These are phyloP conservation scores for Myrmaecium sp. DNA, from an alignment of 2,329 filamentous ascomycete species.

Conservation along the genomic window DNA sequence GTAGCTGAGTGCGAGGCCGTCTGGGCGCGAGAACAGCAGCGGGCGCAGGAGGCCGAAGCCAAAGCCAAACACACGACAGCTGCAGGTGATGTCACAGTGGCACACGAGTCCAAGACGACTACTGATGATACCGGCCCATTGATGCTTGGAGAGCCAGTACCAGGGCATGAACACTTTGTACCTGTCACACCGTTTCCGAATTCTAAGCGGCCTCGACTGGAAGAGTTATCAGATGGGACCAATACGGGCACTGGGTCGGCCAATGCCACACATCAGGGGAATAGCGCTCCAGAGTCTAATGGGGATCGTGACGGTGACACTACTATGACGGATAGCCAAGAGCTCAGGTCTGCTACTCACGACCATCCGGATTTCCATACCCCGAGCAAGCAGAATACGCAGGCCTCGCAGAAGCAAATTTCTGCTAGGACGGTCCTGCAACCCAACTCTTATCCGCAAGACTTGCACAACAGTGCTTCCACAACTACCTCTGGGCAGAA, in stretches of 20 bases:
- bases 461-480: constrained; percentile 72
- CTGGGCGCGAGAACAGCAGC: constrained; percentile 47
- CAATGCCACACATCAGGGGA: constrained; percentile 3
- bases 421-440: constrained; percentile 44
- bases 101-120: constrained; percentile 25
- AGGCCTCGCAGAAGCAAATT: constrained; percentile 41
- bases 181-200: constrained; percentile 33
- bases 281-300: neutral
- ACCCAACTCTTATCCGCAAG: constrained; percentile 38
- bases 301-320: constrained; percentile 20
- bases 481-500: constrained; percentile 72
- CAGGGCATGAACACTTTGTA: constrained; percentile 26
- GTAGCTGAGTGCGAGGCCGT: constrained; percentile 65
- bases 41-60: constrained; percentile 46
- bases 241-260: constrained; percentile 15
- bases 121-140: constrained; percentile 29
- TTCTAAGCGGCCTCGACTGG: no score
- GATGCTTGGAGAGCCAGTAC: constrained; percentile 45
- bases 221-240: constrained; percentile 39
- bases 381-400: constrained; percentile 18
- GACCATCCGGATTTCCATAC: constrained; percentile 6
- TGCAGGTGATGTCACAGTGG: constrained; percentile 21
- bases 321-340: constrained; percentile 28
- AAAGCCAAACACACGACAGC: constrained; percentile 23
- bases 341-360: constrained; percentile 15